Conservation (phyloP, 306 rosid species). For the Malus orientalis region DNA sequence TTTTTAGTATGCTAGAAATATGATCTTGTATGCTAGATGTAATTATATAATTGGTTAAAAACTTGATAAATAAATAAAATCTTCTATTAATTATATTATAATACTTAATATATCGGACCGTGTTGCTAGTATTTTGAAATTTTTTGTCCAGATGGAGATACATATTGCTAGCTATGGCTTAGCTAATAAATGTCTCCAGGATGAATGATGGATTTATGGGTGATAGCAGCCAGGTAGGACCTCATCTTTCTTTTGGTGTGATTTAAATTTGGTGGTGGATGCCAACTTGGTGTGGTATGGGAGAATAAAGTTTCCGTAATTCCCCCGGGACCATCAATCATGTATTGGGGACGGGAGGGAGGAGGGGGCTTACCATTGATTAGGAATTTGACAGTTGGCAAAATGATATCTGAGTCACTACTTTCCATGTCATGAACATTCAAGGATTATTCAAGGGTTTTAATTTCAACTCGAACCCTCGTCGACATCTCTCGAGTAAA, state of each 20-base stretch:
- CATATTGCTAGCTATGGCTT: not conserved
- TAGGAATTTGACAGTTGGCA: slow-evolving; percentile 24
- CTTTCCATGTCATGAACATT: not conserved
- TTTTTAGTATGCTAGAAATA: fast-evolving
- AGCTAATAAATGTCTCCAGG: slow-evolving; percentile 8
- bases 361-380: not conserved
- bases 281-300: slow-evolving; percentile 50
- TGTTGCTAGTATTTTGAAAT: fast-evolving
- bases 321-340: slow-evolving; percentile 57
- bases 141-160: no score
- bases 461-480: not conserved
- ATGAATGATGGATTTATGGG: not conserved
- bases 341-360: not conserved
- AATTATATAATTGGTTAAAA: no score
- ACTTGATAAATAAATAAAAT: no score
- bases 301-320: slow-evolving; percentile 47
- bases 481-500: no score
- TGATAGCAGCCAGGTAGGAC: slow-evolving; percentile 20
- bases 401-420: slow-evolving; percentile 1
- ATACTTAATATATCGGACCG: fast-evolving
- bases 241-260: slow-evolving; percentile 8
- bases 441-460: not conserved
- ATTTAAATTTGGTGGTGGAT: slow-evolving; percentile 50
- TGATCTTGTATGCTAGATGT: fast-evolving
- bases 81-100: no score